phyloP scores from a whole-genome alignment of 2,329 filamentous ascomycete genomes.

The Sclerotinia nivalis region DNA sequence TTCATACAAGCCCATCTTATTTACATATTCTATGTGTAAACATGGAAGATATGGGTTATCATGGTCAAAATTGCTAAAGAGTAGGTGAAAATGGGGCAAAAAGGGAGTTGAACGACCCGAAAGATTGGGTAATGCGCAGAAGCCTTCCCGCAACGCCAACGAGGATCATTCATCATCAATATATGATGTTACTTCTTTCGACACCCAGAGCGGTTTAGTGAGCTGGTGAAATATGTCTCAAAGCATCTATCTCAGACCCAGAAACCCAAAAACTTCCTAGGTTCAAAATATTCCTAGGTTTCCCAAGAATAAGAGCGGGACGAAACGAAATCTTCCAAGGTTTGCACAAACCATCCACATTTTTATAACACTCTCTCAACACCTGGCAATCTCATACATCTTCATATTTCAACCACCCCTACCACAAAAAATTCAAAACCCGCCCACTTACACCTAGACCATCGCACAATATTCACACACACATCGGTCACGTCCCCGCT shows the following conservation, averaged over 20 bases:
- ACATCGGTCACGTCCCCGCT: constrained; percentile 18
- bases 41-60: not conserved
- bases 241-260: constrained; percentile 18
- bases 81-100: not conserved
- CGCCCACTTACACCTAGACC: constrained; percentile 7
- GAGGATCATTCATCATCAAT: constrained; percentile 24
- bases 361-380: not conserved
- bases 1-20: not conserved
- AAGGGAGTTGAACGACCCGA: constrained; percentile 18
- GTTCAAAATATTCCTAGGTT: constrained; percentile 5
- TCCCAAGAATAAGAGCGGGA: constrained; percentile 22
- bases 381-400: not conserved
- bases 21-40: not conserved
- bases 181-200: constrained; percentile 19
- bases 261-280: constrained; percentile 14
- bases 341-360: constrained; percentile 21
- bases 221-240: constrained; percentile 16
- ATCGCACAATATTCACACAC: constrained; percentile 19
- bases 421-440: constrained; percentile 10
- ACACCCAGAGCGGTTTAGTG: constrained; percentile 4
- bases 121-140: constrained; percentile 24
- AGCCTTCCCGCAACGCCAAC: constrained; percentile 25
- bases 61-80: not conserved
- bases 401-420: constrained; percentile 21
- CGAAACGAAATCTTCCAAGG: constrained; percentile 20